Base-by-base conservation (phyloP, 768 basidiomycete genomes). In the Suillus subluteus region DNA sequence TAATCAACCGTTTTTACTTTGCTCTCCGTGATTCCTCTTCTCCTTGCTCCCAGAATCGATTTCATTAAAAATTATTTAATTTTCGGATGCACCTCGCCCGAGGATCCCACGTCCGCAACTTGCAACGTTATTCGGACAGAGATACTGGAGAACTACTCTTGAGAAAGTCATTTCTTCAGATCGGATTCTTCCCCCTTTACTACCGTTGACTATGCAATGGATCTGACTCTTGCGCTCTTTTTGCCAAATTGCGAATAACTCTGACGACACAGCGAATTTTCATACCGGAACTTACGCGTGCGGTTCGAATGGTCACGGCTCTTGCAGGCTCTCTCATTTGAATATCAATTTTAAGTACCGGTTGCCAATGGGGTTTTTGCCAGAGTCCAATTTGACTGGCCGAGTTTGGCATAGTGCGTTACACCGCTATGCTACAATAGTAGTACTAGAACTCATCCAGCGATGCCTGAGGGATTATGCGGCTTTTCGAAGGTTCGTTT, bases 201-300 rank as follows among this genome's bases (percentile, higher is more conserved):
- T 21, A 37, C 55, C 55, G 55, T 56, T 21, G 9, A 18, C 18
- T 30, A 55, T 32, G 21, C 44, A 46, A 46, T n/a, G 30, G 21
- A 56, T 5, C 55, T 21, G 55, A 37, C 21, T 37, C 37, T 37
- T 56, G 55, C 55, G 55, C 35, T 37, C 55, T 56, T 56, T 56
- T 56, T n/a, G 55, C 55, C 32, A 35, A 37, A 56, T 37, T 37
- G 6, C 55, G 55, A 56, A 56, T 37, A 37, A 35, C 32, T 21
- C 32, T 37, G 21, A 35, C 32, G 32, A 37, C 32, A 56, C 32
- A 2, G n/a, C 35, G 32, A 35, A 56, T 37, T 37, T 56, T 56
- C 35, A 56, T 56, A 56, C 55, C 55, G 55, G 55, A 56, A 35
- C 55, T 56, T 56, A 56, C 35, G 55, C 55, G 55, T 56, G 55